Evolutionary conservation across 768 basidiomycete species (phyloP), one percentile per base, ranked within the genome.

Genomic region (Suillus alpinus): DNA sequence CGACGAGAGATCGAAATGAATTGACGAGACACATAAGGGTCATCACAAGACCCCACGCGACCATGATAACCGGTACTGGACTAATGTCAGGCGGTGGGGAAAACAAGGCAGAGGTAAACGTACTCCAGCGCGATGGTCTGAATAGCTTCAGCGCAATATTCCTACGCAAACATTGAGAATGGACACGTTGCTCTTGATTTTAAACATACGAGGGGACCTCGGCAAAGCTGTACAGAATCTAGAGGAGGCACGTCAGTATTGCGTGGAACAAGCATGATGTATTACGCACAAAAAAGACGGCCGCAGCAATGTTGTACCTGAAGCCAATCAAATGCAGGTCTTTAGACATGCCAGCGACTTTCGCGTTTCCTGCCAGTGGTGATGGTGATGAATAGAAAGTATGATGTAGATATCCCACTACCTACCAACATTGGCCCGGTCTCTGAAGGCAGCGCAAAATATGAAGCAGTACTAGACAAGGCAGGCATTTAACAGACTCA

Each of bases 401-500:
- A 23, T 29, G 23, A 16, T 32, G 14, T 0, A 8, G 34, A 36
- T 8, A 36, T 60, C 31, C 36, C 32, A 44, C 8, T 3, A 71
- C 73, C 72, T 67, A 59, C 80, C 81, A 47, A 82, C 68, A 66
- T 81, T 82, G 50, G 77, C 69, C 20, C 81, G 76, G 66, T 81
- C 81, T 26, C 77, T 78, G 52, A 36, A 56, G 20, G 53, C 16
- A 39, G n/a, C 36, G 49, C 32, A 16, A 29, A 34, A 29, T 2
- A 6, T 56, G 7, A 12, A 18, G 64, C 32, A 52, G 36, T 14
- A 40, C 37, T 56, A 40, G 2, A 44, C 9, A 57, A 23, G 23
- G 39, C 13, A 59, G 2, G 4, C 3, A 6, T 37, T 31, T 29
- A 57, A 14, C 18, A 14, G 23, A 75, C 80, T 71, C 62, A 81